Evolutionary conservation across 2,329 filamentous ascomycete genomes (phyloP), one percentile per base, ranked within the genome.

Genomic region (Diaporthe sp.): DNA sequence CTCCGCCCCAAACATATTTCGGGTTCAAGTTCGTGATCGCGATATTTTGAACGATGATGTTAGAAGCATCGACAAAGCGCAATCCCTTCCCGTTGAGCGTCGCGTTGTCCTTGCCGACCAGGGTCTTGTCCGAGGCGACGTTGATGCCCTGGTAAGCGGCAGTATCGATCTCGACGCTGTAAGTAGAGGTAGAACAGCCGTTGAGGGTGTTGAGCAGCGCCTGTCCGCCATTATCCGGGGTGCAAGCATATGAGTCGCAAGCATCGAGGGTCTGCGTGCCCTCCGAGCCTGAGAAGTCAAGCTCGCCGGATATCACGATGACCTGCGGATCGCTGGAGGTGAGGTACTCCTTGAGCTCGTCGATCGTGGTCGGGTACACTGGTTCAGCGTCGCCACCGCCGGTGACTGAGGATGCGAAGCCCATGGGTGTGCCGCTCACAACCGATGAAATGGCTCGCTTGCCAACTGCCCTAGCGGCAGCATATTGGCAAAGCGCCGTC

Each of bases 31-130:
- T 84, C 70, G 88, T 90, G 80, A 91, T 86, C 60, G 87, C 86
- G 74, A 90, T 83, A 82, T 90, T 91, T 84, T 90, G 90, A 81
- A 92, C 88, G 80, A 92, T 92, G 81, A 93, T 83, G 81, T 92
- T 91, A 79, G 81, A 86, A 22, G 85, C 85, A 73, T 84, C 84
- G 77, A 84, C 83, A 31, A 89, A 85, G 34, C 87, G 86, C 37
- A 91, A 81, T 76, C 90, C 90, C 83, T 90, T 91, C 79, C 90
- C 90, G 80, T 87, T 88, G 80, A 92, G 90, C 42, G 90, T 82
- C 81, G 89, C 90, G 78, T 80, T 82, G 71, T 90, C 90, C 74
- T 86, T 82, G 22, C 90, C 90, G 46, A 92, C 81, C 74, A 92
- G 78, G 31, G 86, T 87, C 85, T 92, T 92, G 86, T 92, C 88